phyloP scores from a whole-genome alignment of 1,284 basidiomycete genomes.

The Calocybe gambosa region DNA sequence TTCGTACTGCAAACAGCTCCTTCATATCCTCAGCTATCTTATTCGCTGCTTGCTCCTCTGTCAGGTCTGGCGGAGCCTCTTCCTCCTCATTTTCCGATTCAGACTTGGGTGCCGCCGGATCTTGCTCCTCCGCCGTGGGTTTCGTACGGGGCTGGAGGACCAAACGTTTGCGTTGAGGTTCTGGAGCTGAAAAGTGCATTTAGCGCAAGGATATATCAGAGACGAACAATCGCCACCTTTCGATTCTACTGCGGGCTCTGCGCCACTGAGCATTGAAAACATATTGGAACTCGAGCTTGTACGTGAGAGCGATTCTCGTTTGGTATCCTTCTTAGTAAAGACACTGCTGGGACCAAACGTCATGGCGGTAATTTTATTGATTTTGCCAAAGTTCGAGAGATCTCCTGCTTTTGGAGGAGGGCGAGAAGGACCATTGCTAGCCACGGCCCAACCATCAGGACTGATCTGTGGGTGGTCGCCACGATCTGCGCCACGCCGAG shows the following conservation, averaged over 20 bases:
- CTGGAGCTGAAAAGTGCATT: slow-evolving; percentile 23
- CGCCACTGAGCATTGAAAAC: slow-evolving; percentile 70
- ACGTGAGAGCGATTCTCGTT: slow-evolving; percentile 71
- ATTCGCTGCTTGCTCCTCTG: slow-evolving; percentile 65
- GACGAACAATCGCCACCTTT: slow-evolving; percentile 34
- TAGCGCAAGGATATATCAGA: background rate
- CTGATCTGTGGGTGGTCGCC: slow-evolving; percentile 43
- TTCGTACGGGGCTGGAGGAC: slow-evolving; percentile 51
- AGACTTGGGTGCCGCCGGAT: slow-evolving; percentile 30
- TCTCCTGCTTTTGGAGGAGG: slow-evolving; percentile 79
- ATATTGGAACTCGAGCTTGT: slow-evolving; percentile 80
- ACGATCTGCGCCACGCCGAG: slow-evolving; percentile 81
- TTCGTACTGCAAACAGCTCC: slow-evolving; percentile 72
- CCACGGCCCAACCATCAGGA: slow-evolving; percentile 87
- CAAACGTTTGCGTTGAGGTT: slow-evolving; percentile 68
- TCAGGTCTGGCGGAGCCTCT: slow-evolving; percentile 49
- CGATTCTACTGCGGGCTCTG: slow-evolving; percentile 43
- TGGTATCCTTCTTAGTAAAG: slow-evolving; percentile 67
- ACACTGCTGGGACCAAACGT: slow-evolving; percentile 79
- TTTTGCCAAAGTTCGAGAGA: slow-evolving; percentile 84
- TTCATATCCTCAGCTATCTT: slow-evolving; percentile 79
- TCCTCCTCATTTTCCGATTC: slow-evolving; percentile 49
- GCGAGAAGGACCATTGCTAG: slow-evolving; percentile 46
- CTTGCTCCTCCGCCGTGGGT: slow-evolving; percentile 26
- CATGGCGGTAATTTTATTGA: slow-evolving; percentile 57